Evolutionary conservation across 2,329 filamentous ascomycete species (phyloP).

Genomic region (Fusarium denticulatum): DNA sequence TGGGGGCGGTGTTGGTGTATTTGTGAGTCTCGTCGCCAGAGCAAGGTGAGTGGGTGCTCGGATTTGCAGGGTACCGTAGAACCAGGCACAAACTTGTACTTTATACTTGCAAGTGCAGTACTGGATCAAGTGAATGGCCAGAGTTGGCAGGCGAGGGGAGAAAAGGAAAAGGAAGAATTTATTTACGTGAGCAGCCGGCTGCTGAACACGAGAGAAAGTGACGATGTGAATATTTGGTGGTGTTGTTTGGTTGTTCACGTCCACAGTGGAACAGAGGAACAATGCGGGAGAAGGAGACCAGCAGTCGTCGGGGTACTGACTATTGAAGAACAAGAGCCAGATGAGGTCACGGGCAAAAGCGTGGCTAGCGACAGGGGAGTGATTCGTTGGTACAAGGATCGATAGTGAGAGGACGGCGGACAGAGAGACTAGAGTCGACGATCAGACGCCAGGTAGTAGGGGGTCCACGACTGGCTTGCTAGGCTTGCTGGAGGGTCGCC

Average conservation of each 20-base stretch:
- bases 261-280: constrained; percentile 42
- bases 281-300: constrained; percentile 38
- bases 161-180: background rate
- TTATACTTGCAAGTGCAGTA: constrained; percentile 35
- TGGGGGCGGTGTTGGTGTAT: constrained; percentile 41
- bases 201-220: constrained; percentile 43
- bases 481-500: constrained; percentile 30
- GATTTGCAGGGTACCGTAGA: constrained; percentile 40
- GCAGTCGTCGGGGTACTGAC: constrained; percentile 39
- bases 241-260: constrained; percentile 43
- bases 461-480: constrained; percentile 30
- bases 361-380: constrained; percentile 33
- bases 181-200: constrained; percentile 45
- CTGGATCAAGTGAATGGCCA: constrained; percentile 41
- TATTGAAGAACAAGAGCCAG: constrained; percentile 40
- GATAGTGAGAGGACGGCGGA: constrained; percentile 20
- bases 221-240: constrained; percentile 22
- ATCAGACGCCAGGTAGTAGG: constrained; percentile 42
- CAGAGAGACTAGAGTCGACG: constrained; percentile 38
- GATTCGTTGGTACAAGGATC: constrained; percentile 40
- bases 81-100: constrained; percentile 42
- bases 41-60: constrained; percentile 39
- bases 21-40: constrained; percentile 39
- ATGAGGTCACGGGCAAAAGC: constrained; percentile 45
- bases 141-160: constrained; percentile 20